Percentiles rank a stretch among this genome's conserved stretches.
These are phyloP conservation scores for Fusarium buharicum DNA, from an alignment of 2,329 filamentous ascomycete species.

Conservation along the genomic window DNA sequence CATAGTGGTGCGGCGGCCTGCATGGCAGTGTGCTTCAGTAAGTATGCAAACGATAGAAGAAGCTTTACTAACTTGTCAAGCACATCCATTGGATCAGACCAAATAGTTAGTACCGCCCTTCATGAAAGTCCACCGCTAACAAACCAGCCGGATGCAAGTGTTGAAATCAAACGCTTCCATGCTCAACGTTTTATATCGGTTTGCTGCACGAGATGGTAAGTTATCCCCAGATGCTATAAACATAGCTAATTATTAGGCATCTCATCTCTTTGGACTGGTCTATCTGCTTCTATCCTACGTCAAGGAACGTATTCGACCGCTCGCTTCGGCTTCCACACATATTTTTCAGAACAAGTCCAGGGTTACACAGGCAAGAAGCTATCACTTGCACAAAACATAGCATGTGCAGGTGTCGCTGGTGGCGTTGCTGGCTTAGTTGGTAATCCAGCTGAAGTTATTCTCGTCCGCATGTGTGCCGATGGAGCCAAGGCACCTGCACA, in stretches of 20 bases:
- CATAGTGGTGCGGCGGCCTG: constrained; percentile 56
- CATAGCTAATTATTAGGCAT: constrained; percentile 47
- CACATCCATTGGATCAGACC: constrained; percentile 58
- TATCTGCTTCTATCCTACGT: constrained; percentile 57
- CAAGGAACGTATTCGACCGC: constrained; percentile 59
- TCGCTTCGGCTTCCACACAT: constrained; percentile 55
- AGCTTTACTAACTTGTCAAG: constrained; percentile 37
- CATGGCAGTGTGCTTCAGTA: constrained; percentile 59
- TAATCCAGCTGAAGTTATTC: constrained; percentile 58
- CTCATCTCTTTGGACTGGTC: constrained; percentile 55
- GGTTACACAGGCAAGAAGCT: constrained; percentile 47
- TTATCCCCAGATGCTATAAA: accelerated
- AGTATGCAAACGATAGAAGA: constrained; percentile 19
- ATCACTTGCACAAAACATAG: constrained; percentile 50
- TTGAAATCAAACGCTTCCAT: constrained; percentile 54
- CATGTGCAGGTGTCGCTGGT: constrained; percentile 54
- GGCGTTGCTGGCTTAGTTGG: constrained; percentile 57
- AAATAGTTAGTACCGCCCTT: constrained; percentile 52
- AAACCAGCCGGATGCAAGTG: constrained; percentile 56
- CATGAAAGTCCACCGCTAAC: not conserved
- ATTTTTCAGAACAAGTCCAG: constrained; percentile 48
- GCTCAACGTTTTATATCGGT: constrained; percentile 52
- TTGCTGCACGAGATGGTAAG: constrained; percentile 54
- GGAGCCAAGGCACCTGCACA: constrained; percentile 52
- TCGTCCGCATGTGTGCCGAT: constrained; percentile 59